Evolutionary conservation across 306 rosid species (phyloP).

Genomic region (Hippophae rhamnoides): DNA sequence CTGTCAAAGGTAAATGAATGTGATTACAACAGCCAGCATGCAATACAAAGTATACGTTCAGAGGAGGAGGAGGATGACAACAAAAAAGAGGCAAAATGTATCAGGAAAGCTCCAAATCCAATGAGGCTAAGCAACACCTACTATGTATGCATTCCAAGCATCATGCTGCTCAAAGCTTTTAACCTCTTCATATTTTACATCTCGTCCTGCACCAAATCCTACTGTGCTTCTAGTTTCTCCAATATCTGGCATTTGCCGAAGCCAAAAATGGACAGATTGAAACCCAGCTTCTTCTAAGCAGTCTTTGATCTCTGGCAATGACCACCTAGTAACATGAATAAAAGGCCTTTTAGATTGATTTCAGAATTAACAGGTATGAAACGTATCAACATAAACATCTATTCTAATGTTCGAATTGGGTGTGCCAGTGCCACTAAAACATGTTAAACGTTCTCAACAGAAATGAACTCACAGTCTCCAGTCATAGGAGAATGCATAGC

Average conservation of each 20-base stretch:
- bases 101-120: not conserved
- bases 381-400: not conserved
- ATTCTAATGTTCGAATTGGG: too few species aligned
- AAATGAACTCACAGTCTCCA: slow-evolving; percentile 76
- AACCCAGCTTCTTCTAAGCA: slow-evolving; percentile 89
- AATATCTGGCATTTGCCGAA: slow-evolving; percentile 67
- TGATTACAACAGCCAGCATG: too few species aligned
- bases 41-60: too few species aligned
- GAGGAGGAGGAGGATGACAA: too few species aligned
- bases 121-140: slow-evolving; percentile 55
- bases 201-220: slow-evolving; percentile 61
- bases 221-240: slow-evolving; percentile 40
- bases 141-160: slow-evolving; percentile 88
- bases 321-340: slow-evolving; percentile 56
- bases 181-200: slow-evolving; percentile 66
- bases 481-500: slow-evolving; percentile 79
- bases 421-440: too few species aligned
- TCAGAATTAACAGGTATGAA: slow-evolving; percentile 15
- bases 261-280: slow-evolving; percentile 72
- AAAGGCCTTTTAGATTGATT: slow-evolving; percentile 7
- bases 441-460: not conserved
- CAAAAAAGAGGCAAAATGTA: too few species aligned
- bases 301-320: slow-evolving; percentile 86
- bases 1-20: too few species aligned
- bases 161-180: slow-evolving; percentile 64